Percentiles rank a stretch among this genome's conserved stretches.
Evolutionary conservation across 2,329 filamentous ascomycete species (phyloP).

Genomic region (Emydomyces testavorans): DNA sequence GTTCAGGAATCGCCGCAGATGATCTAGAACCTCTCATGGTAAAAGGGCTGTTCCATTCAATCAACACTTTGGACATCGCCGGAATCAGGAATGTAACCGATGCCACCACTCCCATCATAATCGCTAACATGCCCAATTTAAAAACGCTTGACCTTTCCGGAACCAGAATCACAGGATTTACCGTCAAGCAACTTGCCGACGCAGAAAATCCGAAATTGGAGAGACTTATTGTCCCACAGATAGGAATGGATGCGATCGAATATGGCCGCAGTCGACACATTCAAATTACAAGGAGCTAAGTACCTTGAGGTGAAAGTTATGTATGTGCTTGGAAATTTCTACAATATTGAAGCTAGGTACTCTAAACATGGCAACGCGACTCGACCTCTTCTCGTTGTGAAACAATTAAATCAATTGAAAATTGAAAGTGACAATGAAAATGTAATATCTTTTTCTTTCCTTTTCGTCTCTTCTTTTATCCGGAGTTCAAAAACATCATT

Average conservation of each 20-base stretch:
- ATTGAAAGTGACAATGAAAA: no score
- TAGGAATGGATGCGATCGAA: conserved; percentile 14
- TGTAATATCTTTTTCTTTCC: no score
- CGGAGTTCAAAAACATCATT: no score
- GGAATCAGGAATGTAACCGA: conserved; percentile 23
- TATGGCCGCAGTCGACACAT: conserved; percentile 14
- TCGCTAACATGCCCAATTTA: conserved; percentile 21
- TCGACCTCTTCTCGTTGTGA: no score
- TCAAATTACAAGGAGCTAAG: conserved; percentile 8
- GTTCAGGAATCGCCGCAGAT: not conserved
- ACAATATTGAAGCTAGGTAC: no score
- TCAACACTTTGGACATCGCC: conserved; percentile 25
- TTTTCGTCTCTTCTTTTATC: no score
- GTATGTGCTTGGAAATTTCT: no score
- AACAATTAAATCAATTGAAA: no score
- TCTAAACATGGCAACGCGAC: no score
- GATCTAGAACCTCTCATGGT: conserved; percentile 17
- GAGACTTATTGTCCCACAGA: conserved; percentile 7
- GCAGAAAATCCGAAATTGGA: conserved; percentile 15
- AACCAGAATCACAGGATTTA: conserved; percentile 27
- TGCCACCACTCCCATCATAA: conserved; percentile 16
- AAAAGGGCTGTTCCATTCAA: conserved; percentile 13
- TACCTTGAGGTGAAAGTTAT: no score
- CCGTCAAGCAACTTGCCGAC: conserved; percentile 26
- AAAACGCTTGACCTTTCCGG: conserved; percentile 27